phyloP scores from a whole-genome alignment of 2,329 filamentous ascomycete species.

The Diaporthe humulicola region DNA sequence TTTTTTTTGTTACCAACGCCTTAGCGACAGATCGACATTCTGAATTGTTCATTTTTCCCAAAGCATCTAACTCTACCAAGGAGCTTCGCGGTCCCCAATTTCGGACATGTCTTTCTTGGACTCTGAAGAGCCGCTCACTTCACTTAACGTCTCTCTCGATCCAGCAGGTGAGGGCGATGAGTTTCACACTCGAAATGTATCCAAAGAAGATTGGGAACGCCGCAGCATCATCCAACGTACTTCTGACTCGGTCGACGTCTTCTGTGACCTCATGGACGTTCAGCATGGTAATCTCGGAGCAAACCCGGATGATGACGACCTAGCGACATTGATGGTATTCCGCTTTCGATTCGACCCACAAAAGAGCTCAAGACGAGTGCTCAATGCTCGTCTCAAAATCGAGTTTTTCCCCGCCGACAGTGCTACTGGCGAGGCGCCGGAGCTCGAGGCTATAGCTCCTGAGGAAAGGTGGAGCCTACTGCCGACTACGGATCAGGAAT shows the following conservation, averaged over 20 bases:
- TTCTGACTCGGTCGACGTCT: background rate
- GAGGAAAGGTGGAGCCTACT: background rate
- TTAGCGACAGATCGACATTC: no score
- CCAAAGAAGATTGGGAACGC: background rate
- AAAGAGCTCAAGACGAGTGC: background rate
- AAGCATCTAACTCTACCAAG: no score
- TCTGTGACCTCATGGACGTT: conserved; percentile 14
- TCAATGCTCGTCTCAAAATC: background rate
- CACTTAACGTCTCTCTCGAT: background rate
- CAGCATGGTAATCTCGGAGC: conserved; percentile 8
- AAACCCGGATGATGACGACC: background rate
- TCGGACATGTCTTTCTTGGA: background rate
- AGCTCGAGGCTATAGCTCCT: background rate
- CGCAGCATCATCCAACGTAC: conserved; percentile 2
- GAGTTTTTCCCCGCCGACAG: background rate
- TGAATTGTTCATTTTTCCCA: no score
- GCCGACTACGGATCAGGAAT: background rate
- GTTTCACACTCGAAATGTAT: background rate
- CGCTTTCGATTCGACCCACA: conserved; percentile 12
- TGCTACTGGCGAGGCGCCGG: background rate
- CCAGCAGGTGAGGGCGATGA: background rate
- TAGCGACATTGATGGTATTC: conserved; percentile 9
- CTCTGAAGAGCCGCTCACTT: background rate
- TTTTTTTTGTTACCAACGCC: no score
- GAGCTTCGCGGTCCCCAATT: no score